phyloP scores from a whole-genome alignment of 2,329 filamentous ascomycete species.

The Ceratocystis smalleyi region DNA sequence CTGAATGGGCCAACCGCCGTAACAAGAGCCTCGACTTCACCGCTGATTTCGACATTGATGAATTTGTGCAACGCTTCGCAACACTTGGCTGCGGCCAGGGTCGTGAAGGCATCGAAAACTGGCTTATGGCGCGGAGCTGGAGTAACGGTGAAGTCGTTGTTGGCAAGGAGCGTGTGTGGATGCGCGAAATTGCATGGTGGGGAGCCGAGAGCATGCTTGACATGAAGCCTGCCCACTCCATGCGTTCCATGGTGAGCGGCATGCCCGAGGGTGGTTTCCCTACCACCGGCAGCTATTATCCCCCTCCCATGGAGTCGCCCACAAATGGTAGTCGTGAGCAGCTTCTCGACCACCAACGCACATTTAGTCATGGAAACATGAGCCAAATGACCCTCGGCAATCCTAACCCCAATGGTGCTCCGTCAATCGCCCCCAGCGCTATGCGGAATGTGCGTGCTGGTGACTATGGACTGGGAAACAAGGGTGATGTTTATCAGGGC shows the following conservation, averaged over 20 bases:
- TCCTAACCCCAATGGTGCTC: conserved; percentile 24
- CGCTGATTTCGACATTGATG: conserved; percentile 85
- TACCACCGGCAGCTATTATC: conserved; percentile 52
- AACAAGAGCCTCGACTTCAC: conserved; percentile 90
- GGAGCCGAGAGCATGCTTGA: conserved; percentile 95
- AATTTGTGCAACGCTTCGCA: conserved; percentile 73
- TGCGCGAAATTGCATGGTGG: conserved; percentile 91
- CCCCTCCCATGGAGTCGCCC: conserved; percentile 45
- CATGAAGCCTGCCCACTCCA: conserved; percentile 50
- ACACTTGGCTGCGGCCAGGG: conserved; percentile 78
- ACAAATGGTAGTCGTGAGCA: conserved; percentile 58
- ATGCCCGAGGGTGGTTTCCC: conserved; percentile 53
- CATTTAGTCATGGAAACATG: conserved; percentile 39
- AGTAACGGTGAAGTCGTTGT: conserved; percentile 93
- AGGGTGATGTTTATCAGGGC: conserved; percentile 64
- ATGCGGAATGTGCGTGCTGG: conserved; percentile 45
- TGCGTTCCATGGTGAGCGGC: conserved; percentile 17
- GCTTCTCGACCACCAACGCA: conserved; percentile 43
- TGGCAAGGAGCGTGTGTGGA: conserved; percentile 85
- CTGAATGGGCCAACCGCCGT: conserved; percentile 90
- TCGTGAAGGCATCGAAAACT: conserved; percentile 81
- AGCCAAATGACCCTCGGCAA: conserved; percentile 38
- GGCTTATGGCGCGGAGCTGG: conserved; percentile 90
- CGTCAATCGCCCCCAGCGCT: conserved; percentile 46
- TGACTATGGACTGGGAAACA: conserved; percentile 77